These are phyloP conservation scores for Amanita rimosa DNA, from an alignment of 768 basidiomycete genomes.

Conservation along the genomic window DNA sequence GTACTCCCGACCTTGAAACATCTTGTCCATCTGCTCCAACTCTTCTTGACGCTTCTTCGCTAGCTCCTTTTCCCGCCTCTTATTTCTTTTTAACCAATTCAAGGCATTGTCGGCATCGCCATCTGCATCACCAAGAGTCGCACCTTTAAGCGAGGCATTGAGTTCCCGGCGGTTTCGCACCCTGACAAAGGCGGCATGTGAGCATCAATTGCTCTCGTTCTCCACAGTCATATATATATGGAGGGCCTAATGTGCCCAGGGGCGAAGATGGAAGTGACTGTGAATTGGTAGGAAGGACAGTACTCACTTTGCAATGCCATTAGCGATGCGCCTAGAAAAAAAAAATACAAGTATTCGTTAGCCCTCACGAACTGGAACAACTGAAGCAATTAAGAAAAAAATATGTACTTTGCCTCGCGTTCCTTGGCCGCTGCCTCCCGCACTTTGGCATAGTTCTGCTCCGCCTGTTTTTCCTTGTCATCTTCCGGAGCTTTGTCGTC, in stretches of 20 bases:
- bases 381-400: conserved; percentile 2
- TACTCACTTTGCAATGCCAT: conserved; percentile 85
- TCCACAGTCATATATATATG: conserved; percentile 11
- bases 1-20: conserved; percentile 62
- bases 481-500: conserved; percentile 66
- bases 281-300: conserved; percentile 13
- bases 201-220: conserved; percentile 23
- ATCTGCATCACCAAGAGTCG: conserved; percentile 84
- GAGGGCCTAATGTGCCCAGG: conserved; percentile 27
- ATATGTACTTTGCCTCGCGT: conserved; percentile 64
- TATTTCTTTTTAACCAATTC: conserved; percentile 86
- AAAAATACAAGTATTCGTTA: conserved; percentile 14
- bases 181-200: conserved; percentile 44
- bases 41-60: conserved; percentile 76
- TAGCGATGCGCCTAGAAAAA: conserved; percentile 49
- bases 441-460: conserved; percentile 71
- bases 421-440: conserved; percentile 62
- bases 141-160: conserved; percentile 82
- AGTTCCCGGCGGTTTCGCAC: conserved; percentile 92
- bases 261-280: conserved; percentile 38
- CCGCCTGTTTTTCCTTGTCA: conserved; percentile 75
- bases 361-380: conserved; percentile 12
- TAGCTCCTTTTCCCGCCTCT: conserved; percentile 85
- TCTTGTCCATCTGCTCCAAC: conserved; percentile 75
- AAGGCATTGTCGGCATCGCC: conserved; percentile 68